phyloP scores from a whole-genome alignment of 805 yeast genomes.

The Pichia membranifaciens region DNA sequence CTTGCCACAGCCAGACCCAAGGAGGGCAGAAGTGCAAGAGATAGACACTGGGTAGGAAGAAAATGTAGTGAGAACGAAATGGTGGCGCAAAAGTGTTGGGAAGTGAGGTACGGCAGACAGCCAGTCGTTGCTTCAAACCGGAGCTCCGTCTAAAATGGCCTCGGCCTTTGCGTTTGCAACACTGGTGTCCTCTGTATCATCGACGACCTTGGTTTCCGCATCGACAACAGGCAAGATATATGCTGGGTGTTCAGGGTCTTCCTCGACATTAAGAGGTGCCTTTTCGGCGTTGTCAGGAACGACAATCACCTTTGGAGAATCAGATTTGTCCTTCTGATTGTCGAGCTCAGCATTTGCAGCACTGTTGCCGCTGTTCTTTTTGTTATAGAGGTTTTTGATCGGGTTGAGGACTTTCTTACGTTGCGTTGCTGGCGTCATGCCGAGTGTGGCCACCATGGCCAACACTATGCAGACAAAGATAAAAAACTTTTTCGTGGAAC shows the following conservation, averaged over 20 bases:
- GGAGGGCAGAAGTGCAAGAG: too few relatives aligned
- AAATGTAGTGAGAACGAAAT: neutral
- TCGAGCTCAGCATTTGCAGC: too few relatives aligned
- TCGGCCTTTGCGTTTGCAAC: conserved; percentile 3
- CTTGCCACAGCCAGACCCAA: too few relatives aligned
- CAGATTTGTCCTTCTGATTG: neutral
- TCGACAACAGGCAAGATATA: conserved; percentile 7
- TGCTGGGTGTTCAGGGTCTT: conserved; percentile 1
- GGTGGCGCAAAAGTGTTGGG: neutral
- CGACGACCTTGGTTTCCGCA: neutral
- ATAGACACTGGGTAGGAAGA: too few relatives aligned
- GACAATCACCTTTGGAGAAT: conserved; percentile 9
- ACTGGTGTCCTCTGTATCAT: neutral
- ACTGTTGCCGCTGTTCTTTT: too few relatives aligned
- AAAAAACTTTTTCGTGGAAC: conserved; percentile 6
- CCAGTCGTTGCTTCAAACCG: neutral
- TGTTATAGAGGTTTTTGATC: neutral
- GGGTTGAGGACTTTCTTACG: conserved; percentile 1
- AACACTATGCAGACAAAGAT: conserved; percentile 5
- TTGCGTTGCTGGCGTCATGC: conserved; percentile 13
- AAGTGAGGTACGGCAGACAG: neutral
- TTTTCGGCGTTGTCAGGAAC: conserved; percentile 5
- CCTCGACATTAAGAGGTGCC: neutral
- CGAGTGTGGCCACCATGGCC: conserved; percentile 9
- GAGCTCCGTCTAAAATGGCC: conserved; percentile 5